A percentile compares a stretch with the other conserved stretches of the same genome.
These are phyloP conservation scores for Rhododendron williamsianum DNA, from an alignment of 148 eudicot genomes.

Conservation along the genomic window DNA sequence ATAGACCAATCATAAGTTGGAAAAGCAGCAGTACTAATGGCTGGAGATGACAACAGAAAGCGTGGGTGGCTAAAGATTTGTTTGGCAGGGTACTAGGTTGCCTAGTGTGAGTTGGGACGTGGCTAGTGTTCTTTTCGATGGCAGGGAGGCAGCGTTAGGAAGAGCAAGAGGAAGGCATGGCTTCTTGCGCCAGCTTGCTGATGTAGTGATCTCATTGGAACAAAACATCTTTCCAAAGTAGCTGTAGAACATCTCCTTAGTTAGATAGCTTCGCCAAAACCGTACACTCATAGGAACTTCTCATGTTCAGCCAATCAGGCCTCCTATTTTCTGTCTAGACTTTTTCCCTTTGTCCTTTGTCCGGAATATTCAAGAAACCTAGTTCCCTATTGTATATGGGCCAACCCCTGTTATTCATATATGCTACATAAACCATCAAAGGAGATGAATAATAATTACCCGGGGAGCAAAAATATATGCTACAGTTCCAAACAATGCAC, in stretches of 20 bases:
- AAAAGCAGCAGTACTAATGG: neutral
- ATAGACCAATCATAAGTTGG: neutral
- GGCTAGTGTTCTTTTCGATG: neutral
- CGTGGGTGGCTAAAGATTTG: neutral
- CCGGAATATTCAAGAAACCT: neutral
- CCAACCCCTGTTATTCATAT: neutral
- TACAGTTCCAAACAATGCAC: conserved; percentile 82
- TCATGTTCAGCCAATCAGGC: neutral
- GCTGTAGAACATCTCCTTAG: neutral
- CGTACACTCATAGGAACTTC: neutral
- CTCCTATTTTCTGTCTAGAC: neutral
- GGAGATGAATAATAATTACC: conserved; percentile 32
- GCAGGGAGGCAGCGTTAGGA: neutral
- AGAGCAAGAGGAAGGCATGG: neutral
- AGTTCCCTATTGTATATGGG: neutral
- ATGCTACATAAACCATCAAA: neutral
- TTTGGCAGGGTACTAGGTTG: neutral
- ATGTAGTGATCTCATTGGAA: neutral
- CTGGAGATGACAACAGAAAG: neutral
- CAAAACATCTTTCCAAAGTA: neutral
- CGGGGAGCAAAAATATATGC: conserved; percentile 84
- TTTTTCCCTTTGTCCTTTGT: neutral
- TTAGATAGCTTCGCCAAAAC: neutral
- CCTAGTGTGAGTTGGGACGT: neutral
- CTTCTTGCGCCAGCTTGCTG: neutral